Evolutionary conservation across 225 moss, liverwort and hornwort genomes (phyloP).

Genomic region (Climacium dendroides): DNA sequence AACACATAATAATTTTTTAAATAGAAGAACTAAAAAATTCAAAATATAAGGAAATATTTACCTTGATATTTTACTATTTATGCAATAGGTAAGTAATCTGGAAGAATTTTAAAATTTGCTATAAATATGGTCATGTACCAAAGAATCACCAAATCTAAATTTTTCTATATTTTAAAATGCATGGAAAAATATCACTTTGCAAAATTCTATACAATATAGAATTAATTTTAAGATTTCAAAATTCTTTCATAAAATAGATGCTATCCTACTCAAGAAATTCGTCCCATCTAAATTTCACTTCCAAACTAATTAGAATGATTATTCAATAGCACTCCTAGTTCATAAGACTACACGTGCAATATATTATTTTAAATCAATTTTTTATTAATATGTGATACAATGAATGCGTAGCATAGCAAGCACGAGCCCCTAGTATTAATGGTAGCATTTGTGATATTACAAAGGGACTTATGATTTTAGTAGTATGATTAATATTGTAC

Average conservation of each 20-base stretch:
- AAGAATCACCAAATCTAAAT: background rate
- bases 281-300: background rate
- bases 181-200: fast-evolving
- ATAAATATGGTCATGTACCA: background rate
- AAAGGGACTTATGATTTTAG: too few relatives aligned
- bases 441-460: too few relatives aligned
- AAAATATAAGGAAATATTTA: background rate
- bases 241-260: background rate
- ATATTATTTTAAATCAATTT: background rate
- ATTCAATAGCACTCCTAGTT: fast-evolving
- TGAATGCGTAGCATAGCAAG: too few relatives aligned
- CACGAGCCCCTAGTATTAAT: too few relatives aligned
- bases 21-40: fast-evolving
- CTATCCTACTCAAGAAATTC: background rate
- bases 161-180: background rate
- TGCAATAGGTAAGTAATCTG: fast-evolving
- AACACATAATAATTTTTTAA: fast-evolving
- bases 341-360: background rate
- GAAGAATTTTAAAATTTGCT: background rate
- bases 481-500: too few relatives aligned
- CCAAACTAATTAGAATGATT: background rate
- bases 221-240: background rate
- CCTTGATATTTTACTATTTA: background rate
- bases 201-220: background rate
- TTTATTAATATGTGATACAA: too few relatives aligned